Evolutionary conservation across 2,329 filamentous ascomycete species (phyloP).

Genomic region (Ceratocystis lukuohia): DNA sequence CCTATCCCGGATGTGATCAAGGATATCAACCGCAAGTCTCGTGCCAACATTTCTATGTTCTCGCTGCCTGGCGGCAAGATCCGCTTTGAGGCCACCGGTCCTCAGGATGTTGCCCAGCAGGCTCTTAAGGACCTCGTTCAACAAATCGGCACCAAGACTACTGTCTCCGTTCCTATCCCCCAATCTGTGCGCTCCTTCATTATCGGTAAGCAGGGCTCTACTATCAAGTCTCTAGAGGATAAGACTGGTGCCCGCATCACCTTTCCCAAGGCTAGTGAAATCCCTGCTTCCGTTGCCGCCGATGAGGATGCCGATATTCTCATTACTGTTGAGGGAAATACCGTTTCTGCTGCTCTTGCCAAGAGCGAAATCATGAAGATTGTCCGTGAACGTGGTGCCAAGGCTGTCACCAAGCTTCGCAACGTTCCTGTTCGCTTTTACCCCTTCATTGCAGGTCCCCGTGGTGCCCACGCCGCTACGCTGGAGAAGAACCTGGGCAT

Average conservation of each 20-base stretch:
- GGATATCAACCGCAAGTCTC: conserved; percentile 84
- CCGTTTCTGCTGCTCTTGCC: conserved; percentile 72
- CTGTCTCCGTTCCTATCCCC: conserved; percentile 17
- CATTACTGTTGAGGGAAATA: conserved; percentile 81
- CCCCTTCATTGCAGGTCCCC: conserved; percentile 78
- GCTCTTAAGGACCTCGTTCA: conserved; percentile 80
- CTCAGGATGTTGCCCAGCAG: conserved; percentile 70
- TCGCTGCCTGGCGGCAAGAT: conserved; percentile 58
- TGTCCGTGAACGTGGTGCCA: conserved; percentile 71
- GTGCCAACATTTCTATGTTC: conserved; percentile 69
- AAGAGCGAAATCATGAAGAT: conserved; percentile 75
- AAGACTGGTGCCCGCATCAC: conserved; percentile 83
- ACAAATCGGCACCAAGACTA: conserved; percentile 62
- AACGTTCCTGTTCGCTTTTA: conserved; percentile 85
- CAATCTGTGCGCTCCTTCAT: conserved; percentile 74
- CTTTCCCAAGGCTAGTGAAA: conserved; percentile 67
- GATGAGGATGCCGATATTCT: conserved; percentile 78
- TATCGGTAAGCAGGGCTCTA: conserved; percentile 82
- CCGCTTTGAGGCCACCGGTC: conserved; percentile 74
- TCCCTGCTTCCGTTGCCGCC: conserved; percentile 39
- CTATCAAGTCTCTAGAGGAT: conserved; percentile 80
- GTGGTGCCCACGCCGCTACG: conserved; percentile 52
- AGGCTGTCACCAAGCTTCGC: conserved; percentile 66
- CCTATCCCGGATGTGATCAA: conserved; percentile 74
- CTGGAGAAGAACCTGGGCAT: conserved; percentile 68